Evolutionary conservation across 2,329 filamentous ascomycete species (phyloP).

Genomic region (Pleoardoris graminearum): DNA sequence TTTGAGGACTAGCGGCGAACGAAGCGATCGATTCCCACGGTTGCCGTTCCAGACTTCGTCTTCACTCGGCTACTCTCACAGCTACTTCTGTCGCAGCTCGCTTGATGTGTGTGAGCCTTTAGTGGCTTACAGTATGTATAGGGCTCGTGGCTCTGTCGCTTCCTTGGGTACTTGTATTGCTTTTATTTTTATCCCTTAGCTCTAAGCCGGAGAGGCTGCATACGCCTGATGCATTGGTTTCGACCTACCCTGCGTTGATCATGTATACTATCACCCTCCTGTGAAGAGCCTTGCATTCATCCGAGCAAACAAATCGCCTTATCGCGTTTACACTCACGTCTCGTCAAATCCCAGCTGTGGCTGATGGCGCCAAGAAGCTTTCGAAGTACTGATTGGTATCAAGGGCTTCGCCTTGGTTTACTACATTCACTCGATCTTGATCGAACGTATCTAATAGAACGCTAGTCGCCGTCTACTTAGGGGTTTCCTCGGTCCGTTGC

Average conservation of each 20-base stretch:
- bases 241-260: not conserved
- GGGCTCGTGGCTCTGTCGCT: not conserved
- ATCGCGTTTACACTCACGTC: not conserved
- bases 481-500: not conserved
- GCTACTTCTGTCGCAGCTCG: not conserved
- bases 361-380: slow-evolving; percentile 1
- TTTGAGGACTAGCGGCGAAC: not conserved
- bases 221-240: not conserved
- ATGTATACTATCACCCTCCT: not conserved
- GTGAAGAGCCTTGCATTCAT: not conserved
- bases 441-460: not conserved
- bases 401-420: not conserved
- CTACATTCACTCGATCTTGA: not conserved
- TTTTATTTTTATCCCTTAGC: not conserved
- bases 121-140: not conserved
- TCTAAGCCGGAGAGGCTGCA: not conserved
- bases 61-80: not conserved
- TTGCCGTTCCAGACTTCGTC: not conserved
- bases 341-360: slow-evolving; percentile 1
- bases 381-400: not conserved
- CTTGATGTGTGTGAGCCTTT: not conserved
- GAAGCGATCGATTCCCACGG: not conserved
- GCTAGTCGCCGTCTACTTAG: not conserved
- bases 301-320: not conserved
- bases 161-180: not conserved